Evolutionary conservation across 2,329 filamentous ascomycete genomes (phyloP).

Genomic region (Corinectria fuckeliana): DNA sequence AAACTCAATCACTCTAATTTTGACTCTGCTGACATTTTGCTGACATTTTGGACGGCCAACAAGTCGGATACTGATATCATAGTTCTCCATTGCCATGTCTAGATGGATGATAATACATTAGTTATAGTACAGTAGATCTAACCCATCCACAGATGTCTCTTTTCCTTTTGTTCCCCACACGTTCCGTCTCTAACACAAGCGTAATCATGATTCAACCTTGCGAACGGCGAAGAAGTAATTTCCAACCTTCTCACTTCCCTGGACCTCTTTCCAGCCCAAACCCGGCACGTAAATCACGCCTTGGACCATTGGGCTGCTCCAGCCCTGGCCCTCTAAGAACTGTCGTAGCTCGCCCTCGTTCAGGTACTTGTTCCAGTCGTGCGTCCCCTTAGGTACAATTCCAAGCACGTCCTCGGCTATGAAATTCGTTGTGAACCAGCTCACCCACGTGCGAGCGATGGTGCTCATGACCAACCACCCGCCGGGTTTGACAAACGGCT

Average conservation of each 20-base stretch:
- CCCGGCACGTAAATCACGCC: constrained; percentile 92
- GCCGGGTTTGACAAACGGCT: constrained; percentile 82
- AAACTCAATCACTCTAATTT: neutral
- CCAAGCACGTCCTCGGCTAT: constrained; percentile 86
- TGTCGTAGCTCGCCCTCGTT: constrained; percentile 78
- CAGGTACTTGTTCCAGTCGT: constrained; percentile 97
- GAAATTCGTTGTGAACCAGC: constrained; percentile 91
- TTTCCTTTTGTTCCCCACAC: neutral
- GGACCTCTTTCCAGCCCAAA: constrained; percentile 84
- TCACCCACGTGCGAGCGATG: constrained; percentile 86
- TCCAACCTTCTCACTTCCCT: constrained; percentile 81
- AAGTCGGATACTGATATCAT: neutral
- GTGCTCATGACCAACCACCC: constrained; percentile 94
- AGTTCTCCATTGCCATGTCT: neutral
- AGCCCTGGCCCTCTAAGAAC: constrained; percentile 61
- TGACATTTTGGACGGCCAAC: no score
- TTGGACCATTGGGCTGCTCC: constrained; percentile 68
- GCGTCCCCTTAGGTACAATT: constrained; percentile 90
- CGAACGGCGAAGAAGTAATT: constrained; percentile 96
- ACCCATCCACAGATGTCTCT: neutral
- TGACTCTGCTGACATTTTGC: neutral
- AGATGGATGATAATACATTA: constrained; percentile 13
- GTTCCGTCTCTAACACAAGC: neutral
- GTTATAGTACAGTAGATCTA: constrained; percentile 8
- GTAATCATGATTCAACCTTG: constrained; percentile 40